Conservation (phyloP, 139 green algal species). For the Coccomyxa sp. region DNA sequence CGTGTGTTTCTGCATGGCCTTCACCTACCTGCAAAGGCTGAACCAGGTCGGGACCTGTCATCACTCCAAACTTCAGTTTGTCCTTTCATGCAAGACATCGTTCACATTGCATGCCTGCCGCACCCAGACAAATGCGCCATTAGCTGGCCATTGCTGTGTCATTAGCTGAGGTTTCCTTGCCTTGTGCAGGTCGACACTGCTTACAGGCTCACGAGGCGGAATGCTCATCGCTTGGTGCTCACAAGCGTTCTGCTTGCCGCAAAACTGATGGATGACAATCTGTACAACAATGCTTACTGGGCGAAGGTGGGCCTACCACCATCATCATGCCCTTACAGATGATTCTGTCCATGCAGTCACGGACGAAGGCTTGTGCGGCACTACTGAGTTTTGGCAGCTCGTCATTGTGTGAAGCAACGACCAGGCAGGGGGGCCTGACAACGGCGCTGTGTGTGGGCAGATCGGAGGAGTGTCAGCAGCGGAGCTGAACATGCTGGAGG, state of each 20-base stretch:
- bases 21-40: conserved; percentile 68
- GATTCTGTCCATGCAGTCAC: background rate
- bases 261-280: conserved; percentile 77
- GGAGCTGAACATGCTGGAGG: conserved; percentile 77
- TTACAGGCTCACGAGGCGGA: conserved; percentile 28
- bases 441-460: conserved; percentile 2
- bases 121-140: no score
- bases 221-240: conserved; percentile 52
- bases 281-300: conserved; percentile 79
- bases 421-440: background rate
- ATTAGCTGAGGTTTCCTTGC: no score
- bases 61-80: no score
- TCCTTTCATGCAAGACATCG: no score
- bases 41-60: conserved; percentile 14
- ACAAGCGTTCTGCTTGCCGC: conserved; percentile 57
- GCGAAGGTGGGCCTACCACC: conserved; percentile 34
- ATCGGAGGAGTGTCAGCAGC: conserved; percentile 57
- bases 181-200: background rate
- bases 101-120: no score
- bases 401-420: background rate
- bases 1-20: conserved; percentile 61
- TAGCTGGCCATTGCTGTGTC: no score
- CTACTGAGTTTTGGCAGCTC: background rate
- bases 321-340: background rate
- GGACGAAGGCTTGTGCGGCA: background rate